Percentiles rank a stretch among this genome's conserved stretches.
Evolutionary conservation across 2,329 filamentous ascomycete genomes (phyloP).

Genomic region (Ceratocystis alfenasii): DNA sequence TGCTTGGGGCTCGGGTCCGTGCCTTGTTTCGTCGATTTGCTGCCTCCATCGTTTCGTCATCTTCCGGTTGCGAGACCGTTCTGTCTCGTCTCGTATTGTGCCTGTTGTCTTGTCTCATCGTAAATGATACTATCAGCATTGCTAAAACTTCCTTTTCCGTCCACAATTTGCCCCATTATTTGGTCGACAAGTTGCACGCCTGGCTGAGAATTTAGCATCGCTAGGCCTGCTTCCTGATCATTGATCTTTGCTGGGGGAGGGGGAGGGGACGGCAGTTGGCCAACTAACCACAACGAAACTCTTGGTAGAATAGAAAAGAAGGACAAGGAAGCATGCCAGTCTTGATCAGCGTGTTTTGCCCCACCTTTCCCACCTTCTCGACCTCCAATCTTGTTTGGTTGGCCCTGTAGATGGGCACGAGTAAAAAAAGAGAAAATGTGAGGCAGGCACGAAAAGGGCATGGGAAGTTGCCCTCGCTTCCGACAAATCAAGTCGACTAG

Average conservation of each 20-base stretch:
- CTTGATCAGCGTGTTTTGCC: neutral
- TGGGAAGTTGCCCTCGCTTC: neutral
- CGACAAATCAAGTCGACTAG: neutral
- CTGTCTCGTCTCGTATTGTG: constrained; percentile 18
- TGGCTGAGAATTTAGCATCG: too few species aligned
- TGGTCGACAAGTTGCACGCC: neutral
- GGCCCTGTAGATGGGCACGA: neutral
- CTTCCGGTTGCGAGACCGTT: neutral
- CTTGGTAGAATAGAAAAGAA: constrained; percentile 12
- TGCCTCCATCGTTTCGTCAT: neutral
- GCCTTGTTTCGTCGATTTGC: constrained; percentile 4
- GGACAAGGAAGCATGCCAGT: constrained; percentile 3
- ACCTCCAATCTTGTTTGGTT: neutral
- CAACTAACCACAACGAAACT: neutral
- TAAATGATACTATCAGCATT: neutral
- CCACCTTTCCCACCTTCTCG: neutral
- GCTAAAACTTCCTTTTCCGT: neutral
- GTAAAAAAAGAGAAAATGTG: neutral
- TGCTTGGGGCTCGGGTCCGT: neutral
- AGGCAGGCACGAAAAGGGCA: neutral
- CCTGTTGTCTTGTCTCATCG: constrained; percentile 8
- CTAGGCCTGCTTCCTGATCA: too few species aligned
- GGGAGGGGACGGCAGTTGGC: neutral
- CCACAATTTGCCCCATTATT: neutral
- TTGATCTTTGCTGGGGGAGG: too few species aligned